Evolutionary conservation across 768 basidiomycete genomes (phyloP).

Genomic region (Serendipita sp.): DNA sequence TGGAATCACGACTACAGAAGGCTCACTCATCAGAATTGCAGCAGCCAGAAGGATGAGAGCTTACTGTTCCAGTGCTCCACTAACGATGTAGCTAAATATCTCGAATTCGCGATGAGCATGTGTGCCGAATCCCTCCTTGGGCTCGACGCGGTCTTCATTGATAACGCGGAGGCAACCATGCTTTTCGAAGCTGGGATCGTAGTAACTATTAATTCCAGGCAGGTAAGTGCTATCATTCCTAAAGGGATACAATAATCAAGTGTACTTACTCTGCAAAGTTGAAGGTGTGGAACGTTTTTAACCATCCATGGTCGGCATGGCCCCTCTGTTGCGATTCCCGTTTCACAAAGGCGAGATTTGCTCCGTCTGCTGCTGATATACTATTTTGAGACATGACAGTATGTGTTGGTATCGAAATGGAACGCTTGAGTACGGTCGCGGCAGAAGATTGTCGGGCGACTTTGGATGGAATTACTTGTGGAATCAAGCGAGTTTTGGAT

Average conservation of each 20-base stretch:
- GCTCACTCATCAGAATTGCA: background rate
- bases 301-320: constrained; percentile 67
- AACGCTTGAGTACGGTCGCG: background rate
- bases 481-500: background rate
- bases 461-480: background rate
- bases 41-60: constrained; percentile 13
- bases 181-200: constrained; percentile 36
- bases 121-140: constrained; percentile 67
- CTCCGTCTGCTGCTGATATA: background rate
- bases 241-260: background rate
- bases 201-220: constrained; percentile 32
- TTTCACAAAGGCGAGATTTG: constrained; percentile 12
- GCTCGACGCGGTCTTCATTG: constrained; percentile 80
- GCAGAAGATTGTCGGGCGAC: background rate
- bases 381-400: background rate
- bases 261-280: constrained; percentile 49
- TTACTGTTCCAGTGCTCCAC: constrained; percentile 69
- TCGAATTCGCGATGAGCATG: constrained; percentile 77
- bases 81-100: constrained; percentile 79
- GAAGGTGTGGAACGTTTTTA: constrained; percentile 80
- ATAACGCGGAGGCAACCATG: constrained; percentile 75
- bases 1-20: constrained; percentile 58
- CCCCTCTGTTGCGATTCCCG: constrained; percentile 55
- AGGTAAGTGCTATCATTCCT: background rate
- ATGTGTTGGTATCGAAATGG: background rate